phyloP scores from a whole-genome alignment of 1,284 basidiomycete species.

The Boletus nobilissimus region DNA sequence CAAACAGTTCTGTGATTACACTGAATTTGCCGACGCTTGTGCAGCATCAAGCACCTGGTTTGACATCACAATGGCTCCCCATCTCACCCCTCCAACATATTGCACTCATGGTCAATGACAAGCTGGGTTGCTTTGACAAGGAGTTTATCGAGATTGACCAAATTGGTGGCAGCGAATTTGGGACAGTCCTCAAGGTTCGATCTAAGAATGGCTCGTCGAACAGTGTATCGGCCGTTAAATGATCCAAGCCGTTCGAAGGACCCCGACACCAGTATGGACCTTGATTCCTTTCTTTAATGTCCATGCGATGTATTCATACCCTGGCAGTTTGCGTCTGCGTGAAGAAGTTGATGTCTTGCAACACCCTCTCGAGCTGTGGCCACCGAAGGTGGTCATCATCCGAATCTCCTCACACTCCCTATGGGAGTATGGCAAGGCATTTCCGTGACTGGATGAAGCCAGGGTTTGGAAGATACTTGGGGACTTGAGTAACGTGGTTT shows the following conservation, averaged over 20 bases:
- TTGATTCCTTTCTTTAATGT: conserved; percentile 19
- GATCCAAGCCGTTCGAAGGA: conserved; percentile 93
- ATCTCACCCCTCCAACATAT: conserved; percentile 31
- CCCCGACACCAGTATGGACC: conserved; percentile 82
- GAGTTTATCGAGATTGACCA: conserved; percentile 86
- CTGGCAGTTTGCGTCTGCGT: conserved; percentile 79
- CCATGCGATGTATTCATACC: conserved; percentile 25
- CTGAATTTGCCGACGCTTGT: conserved; percentile 51
- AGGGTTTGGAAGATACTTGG: conserved; percentile 97
- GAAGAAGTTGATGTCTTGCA: conserved; percentile 97
- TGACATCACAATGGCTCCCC: conserved; percentile 28
- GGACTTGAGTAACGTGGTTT: conserved; percentile 87
- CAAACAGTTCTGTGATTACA: conserved; percentile 57
- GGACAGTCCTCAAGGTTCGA: conserved; percentile 91
- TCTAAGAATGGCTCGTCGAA: conserved; percentile 65
- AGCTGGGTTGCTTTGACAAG: conserved; percentile 74
- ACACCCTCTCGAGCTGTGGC: conserved; percentile 70
- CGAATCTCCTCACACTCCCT: conserved; percentile 92
- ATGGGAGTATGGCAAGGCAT: conserved; percentile 89
- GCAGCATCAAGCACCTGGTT: conserved; percentile 40
- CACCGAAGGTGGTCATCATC: conserved; percentile 57
- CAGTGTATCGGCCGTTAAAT: conserved; percentile 90
- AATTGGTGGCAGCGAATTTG: conserved; percentile 94
- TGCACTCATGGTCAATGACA: conserved; percentile 29
- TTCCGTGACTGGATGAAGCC: conserved; percentile 89